Percentiles rank a stretch among this genome's conserved stretches.
Conservation (phyloP, 2,329 filamentous ascomycete genomes). For the Triangularia verruculosa region DNA sequence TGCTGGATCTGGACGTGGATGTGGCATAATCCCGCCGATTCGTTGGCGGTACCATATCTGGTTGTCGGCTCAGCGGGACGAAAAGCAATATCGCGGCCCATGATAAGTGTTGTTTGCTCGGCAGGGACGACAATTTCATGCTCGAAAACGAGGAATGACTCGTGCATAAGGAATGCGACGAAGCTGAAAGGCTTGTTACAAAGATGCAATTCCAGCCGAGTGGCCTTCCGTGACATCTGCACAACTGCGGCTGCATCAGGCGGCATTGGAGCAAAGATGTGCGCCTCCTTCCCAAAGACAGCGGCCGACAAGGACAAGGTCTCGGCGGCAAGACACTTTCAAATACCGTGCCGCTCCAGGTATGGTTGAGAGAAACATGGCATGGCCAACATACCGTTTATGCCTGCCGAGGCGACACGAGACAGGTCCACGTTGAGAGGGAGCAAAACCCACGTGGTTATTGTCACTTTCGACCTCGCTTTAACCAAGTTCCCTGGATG, state of each 20-base stretch:
- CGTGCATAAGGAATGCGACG: neutral
- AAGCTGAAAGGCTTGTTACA: neutral
- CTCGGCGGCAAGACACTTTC: conserved; percentile 15
- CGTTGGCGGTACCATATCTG: neutral
- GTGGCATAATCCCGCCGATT: neutral
- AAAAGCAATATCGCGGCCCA: neutral
- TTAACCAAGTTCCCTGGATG: neutral
- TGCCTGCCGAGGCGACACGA: conserved; percentile 8
- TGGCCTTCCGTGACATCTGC: neutral
- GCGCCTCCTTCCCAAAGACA: neutral
- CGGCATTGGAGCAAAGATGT: neutral
- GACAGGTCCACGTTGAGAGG: neutral
- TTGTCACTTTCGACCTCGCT: neutral
- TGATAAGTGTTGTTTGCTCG: neutral
- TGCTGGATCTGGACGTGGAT: neutral
- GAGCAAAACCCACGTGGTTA: conserved; percentile 1
- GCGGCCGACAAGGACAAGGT: conserved; percentile 14
- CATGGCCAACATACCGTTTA: neutral
- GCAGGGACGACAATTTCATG: neutral
- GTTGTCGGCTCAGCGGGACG: neutral
- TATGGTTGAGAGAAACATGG: conserved; percentile 5
- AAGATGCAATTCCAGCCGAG: neutral
- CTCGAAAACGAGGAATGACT: neutral
- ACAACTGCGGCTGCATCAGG: neutral
- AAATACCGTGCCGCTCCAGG: conserved; percentile 22